Evolutionary conservation across 2,329 filamentous ascomycete genomes (phyloP), one percentile per base, ranked within the genome.

Genomic region (Aspergillus viridinutans): DNA sequence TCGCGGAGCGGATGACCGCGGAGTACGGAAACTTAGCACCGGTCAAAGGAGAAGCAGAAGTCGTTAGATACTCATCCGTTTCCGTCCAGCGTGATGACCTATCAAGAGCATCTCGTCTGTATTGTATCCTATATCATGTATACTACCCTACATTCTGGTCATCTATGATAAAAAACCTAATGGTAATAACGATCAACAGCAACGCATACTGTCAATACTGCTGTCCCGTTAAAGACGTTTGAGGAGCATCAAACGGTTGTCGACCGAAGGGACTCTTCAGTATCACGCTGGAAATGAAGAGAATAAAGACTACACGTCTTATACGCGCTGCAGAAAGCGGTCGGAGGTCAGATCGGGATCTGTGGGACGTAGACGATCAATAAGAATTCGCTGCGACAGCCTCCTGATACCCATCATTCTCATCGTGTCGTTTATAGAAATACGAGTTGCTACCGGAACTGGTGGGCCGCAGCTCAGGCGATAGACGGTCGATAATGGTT

Each of bases 341-440:
- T 23, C 10, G 10, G 43, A 6, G 20, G 20, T 20, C 8, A 23
- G 40, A 43, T 9, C n/a, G 10, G 10, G 21, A 43, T 23, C 21
- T 43, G 20, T 7, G 43, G 6, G 21, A 25, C 21, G 10, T 40
- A n/a, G 21, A 23, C 12, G 26, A 51, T 51, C n/a, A 51, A 20
- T 14, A 45, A 20, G 21, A 20, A 53, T 38, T 40, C 35, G 28
- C 20, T 50, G 61, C 50, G 14, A 66, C 43, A 23, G 67, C 69
- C 50, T 69, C 83, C 68, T 88, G 86, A 78, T 92, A 96, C 14
- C 90, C 90, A 56, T 87, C 86, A 75, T 97, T 92, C 72, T 96
- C 91, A 47, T 86, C 85, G 78, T 97, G 93, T 74, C 88, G 90
- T 80, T 94, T 94, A 79, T 96, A 97, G 74, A 84, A 87, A 58